Evolutionary conservation across 352 stramenopile species (phyloP), one percentile per base, ranked within the genome.

Genomic region (Phytophthora rubi): DNA sequence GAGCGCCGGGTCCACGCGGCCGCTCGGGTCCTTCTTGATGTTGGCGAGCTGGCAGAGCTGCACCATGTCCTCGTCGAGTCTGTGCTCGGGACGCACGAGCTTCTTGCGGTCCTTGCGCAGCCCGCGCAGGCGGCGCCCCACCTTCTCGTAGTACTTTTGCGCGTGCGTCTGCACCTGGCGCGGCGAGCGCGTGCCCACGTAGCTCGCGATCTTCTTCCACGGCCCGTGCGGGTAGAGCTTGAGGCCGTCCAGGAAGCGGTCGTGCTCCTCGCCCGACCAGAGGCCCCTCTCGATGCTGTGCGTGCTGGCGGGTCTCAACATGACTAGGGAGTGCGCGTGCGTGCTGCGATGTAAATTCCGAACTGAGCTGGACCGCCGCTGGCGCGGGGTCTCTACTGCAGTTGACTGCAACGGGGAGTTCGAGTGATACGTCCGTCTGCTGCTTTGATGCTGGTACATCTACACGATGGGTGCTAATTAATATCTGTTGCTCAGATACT

Each of bases 81-180:
- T 59, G 60, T 81, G 74, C 56, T 81, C 74, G 18, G 70, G 60
- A 4, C 70, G 70, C 62, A 85, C 63, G 42, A 80, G 68, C 51
- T 77, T 77, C 58, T 81, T 83, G 66, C 73, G 76, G 55, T 81
- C 78, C 53, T 83, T 82, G 45, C 71, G 80, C 7, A 88, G 65
- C 1, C 76, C 78, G 0, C 75, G 76, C 30, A 82, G 59, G 9
- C 76, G 76, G 2, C 80, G 73, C 2, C 63, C 71, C 6, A 85
- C 68, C 56, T 87, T 87, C 51, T 90, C 81, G 60, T 83, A 81
- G 72, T 83, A 85, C 57, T 88, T 89, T 65, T 89, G 81, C 35
- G 77, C 77, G 63, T 88, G 81, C 0, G 83, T 91, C 53, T 87
- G 81, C 62, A 85, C 80, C 55, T 91, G 83, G 4, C 81, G 81